Conservation (phyloP, 306 rosid species). For the Arachis hypogaea region DNA sequence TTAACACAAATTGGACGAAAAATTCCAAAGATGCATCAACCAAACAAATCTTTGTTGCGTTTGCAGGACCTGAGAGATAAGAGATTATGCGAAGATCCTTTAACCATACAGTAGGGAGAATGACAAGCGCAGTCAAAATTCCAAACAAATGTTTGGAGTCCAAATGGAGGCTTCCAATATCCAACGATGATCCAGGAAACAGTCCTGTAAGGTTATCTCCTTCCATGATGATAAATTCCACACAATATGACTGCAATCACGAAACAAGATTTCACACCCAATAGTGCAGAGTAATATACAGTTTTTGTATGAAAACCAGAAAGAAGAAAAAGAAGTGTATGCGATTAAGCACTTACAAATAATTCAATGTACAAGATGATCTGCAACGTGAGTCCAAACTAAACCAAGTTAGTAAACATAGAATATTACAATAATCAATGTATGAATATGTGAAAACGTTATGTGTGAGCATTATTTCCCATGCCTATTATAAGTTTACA, state of each 20-base stretch:
- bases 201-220: slow-evolving; percentile 80
- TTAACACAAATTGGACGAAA: not conserved
- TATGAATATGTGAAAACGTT: not conserved
- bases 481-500: too few species aligned
- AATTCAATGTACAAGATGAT: slow-evolving; percentile 68
- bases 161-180: slow-evolving; percentile 53
- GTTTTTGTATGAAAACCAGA: not conserved
- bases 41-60: slow-evolving; percentile 5
- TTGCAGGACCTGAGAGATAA: slow-evolving; percentile 70
- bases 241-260: slow-evolving; percentile 67
- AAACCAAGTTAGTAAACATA: slow-evolving; percentile 36
- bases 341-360: slow-evolving; percentile 65
- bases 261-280: slow-evolving; percentile 10
- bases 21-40: not conserved
- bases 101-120: slow-evolving; percentile 84
- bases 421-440: not conserved
- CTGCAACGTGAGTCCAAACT: slow-evolving; percentile 55
- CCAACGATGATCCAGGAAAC: slow-evolving; percentile 71
- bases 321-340: slow-evolving; percentile 8
- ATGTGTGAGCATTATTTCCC: too few species aligned
- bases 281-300: not conserved
- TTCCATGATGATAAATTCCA: slow-evolving; percentile 82
- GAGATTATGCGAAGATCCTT: slow-evolving; percentile 75
- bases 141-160: slow-evolving; percentile 70
- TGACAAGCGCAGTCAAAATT: slow-evolving; percentile 64